Conservation (phyloP, 495 filamentous ascomycete species). For the Aspergillus ellipticus region DNA sequence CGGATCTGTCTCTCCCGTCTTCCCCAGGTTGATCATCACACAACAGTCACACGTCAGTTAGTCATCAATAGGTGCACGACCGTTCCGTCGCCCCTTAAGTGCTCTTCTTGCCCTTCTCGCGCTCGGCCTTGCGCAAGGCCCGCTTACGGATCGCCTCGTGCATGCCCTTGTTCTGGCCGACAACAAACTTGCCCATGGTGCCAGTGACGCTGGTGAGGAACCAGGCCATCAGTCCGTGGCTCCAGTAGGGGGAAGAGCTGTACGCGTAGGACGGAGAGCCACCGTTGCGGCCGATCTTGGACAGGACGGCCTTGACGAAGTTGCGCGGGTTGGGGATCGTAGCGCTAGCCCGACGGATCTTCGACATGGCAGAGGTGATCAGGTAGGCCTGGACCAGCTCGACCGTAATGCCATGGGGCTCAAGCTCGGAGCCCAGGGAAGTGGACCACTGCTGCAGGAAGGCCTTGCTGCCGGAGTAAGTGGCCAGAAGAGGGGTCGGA, state of each 20-base stretch:
- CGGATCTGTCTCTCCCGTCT: background rate
- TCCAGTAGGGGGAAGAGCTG: constrained; percentile 90
- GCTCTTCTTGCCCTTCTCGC: constrained; percentile 58
- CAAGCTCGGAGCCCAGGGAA: constrained; percentile 78
- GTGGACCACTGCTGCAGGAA: constrained; percentile 97
- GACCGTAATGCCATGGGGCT: constrained; percentile 73
- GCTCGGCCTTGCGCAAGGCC: constrained; percentile 83
- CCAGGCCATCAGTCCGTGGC: constrained; percentile 86
- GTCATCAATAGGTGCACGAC: background rate
- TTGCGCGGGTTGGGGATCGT: constrained; percentile 75
- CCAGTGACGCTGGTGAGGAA: constrained; percentile 68
- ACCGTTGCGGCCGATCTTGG: constrained; percentile 76
- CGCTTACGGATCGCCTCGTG: constrained; percentile 83
- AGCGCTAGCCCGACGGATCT: constrained; percentile 73
- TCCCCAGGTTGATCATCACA: background rate
- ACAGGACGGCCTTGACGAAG: constrained; percentile 75
- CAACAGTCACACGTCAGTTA: background rate
- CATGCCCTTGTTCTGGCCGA: constrained; percentile 70
- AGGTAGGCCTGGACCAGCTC: constrained; percentile 87
- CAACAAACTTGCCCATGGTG: constrained; percentile 55
- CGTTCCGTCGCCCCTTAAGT: constrained; percentile 18
- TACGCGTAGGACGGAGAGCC: constrained; percentile 70
- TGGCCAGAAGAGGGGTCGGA: constrained; percentile 89
- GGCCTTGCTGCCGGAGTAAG: constrained; percentile 96
- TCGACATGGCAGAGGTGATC: constrained; percentile 93